Evolutionary conservation across 2,329 filamentous ascomycete species (phyloP).

Genomic region (Cytospora mali): DNA sequence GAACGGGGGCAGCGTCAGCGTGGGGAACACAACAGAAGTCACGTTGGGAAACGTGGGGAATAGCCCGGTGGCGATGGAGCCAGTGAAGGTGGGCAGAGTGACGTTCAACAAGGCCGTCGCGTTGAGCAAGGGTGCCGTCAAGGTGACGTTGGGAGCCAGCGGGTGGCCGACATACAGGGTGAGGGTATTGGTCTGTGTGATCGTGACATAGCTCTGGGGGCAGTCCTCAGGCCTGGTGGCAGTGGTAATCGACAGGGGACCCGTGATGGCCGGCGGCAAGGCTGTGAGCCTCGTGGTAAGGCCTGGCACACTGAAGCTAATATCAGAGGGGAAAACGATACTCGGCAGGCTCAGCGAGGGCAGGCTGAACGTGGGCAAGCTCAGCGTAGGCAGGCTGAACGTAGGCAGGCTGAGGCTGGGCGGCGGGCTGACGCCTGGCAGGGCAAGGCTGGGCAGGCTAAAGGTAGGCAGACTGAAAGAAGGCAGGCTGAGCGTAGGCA

Average conservation of each 20-base stretch:
- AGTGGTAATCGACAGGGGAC: neutral
- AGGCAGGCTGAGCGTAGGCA: too few relatives aligned
- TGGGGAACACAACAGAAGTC: neutral
- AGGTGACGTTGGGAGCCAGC: neutral
- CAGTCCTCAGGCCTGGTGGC: neutral
- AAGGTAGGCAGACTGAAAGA: neutral
- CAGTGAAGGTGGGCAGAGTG: neutral
- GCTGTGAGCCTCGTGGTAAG: neutral
- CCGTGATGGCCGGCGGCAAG: neutral
- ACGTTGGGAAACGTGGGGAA: neutral
- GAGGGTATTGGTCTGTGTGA: neutral
- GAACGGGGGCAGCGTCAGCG: neutral
- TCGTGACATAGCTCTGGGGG: neutral
- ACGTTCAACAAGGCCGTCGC: neutral
- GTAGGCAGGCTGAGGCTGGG: neutral
- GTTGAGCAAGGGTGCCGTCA: neutral
- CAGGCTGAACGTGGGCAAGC: neutral
- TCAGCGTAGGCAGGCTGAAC: neutral
- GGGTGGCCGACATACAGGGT: neutral
- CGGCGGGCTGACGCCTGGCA: neutral
- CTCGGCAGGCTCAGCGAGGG: neutral
- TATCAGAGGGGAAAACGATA: neutral
- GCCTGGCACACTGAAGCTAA: neutral
- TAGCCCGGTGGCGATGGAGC: neutral
- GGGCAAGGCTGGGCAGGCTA: neutral